phyloP scores from a whole-genome alignment of 208 protist genomes.

The Crithidia sp. region DNA sequence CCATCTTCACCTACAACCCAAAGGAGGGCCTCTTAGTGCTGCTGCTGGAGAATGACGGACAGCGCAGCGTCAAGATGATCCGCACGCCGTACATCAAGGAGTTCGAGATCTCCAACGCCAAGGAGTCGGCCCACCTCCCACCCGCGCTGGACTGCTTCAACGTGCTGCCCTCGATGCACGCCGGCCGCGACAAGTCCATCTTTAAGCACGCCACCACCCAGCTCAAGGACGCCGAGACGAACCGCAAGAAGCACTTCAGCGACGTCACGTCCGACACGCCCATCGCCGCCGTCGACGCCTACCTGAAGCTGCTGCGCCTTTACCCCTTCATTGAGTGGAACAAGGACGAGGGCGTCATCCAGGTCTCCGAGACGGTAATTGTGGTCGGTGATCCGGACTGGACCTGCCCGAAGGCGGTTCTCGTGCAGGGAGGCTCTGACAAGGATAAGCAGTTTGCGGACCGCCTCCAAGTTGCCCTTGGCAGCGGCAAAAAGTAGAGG shows the following conservation, averaged over 20 bases:
- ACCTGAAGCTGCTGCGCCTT: slow-evolving; percentile 64
- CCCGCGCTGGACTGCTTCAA: slow-evolving; percentile 58
- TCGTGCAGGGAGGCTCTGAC: slow-evolving; percentile 57
- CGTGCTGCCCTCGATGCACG: slow-evolving; percentile 80
- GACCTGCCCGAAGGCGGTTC: slow-evolving; percentile 56
- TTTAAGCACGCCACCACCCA: slow-evolving; percentile 77
- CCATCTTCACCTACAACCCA: slow-evolving; percentile 86
- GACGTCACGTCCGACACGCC: slow-evolving; percentile 54
- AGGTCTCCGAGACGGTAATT: slow-evolving; percentile 73
- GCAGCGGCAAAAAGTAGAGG: slow-evolving; percentile 52
- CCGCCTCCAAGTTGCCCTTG: slow-evolving; percentile 69
- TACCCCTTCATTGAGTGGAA: slow-evolving; percentile 87
- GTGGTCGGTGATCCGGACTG: slow-evolving; percentile 79
- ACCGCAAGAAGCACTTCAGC: slow-evolving; percentile 45
- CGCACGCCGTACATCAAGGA: slow-evolving; percentile 81
- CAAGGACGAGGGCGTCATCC: slow-evolving; percentile 69
- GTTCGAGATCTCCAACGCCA: slow-evolving; percentile 38
- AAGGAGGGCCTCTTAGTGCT: slow-evolving; percentile 76
- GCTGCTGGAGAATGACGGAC: slow-evolving; percentile 49
- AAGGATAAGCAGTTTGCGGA: slow-evolving; percentile 61
- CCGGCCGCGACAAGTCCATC: slow-evolving; percentile 83
- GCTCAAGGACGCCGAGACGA: slow-evolving; percentile 65
- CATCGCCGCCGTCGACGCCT: slow-evolving; percentile 76
- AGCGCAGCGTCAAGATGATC: slow-evolving; percentile 70
- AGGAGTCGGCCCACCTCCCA: slow-evolving; percentile 61